phyloP scores from a whole-genome alignment of 139 green algal genomes.

The Closterium sp. region DNA sequence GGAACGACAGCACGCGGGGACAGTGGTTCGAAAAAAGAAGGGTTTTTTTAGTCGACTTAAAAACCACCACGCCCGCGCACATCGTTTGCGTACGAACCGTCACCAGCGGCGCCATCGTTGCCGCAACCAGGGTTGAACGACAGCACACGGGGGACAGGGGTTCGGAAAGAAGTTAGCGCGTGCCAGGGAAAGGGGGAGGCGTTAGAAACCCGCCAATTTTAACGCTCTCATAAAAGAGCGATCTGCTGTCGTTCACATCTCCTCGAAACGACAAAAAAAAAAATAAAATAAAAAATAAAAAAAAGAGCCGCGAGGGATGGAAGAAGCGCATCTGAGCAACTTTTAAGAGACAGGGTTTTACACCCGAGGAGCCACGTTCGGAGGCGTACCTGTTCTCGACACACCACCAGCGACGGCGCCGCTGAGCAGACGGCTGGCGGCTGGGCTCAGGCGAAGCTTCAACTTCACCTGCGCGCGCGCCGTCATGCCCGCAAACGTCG shows the following conservation, averaged over 20 bases:
- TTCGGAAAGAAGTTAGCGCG: neutral
- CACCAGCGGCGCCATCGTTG: constrained; percentile 42
- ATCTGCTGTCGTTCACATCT: too few relatives aligned
- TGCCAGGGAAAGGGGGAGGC: too few relatives aligned
- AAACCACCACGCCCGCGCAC: constrained; percentile 16
- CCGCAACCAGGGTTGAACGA: neutral
- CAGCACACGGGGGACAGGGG: neutral
- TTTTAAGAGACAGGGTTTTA: too few relatives aligned
- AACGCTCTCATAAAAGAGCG: too few relatives aligned
- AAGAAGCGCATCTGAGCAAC: too few relatives aligned
- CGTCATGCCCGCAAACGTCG: neutral
- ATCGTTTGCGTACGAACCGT: constrained; percentile 41
- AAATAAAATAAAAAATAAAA: too few relatives aligned
- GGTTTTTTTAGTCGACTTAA: too few relatives aligned
- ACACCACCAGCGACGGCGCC: constrained; percentile 32
- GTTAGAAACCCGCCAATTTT: too few relatives aligned
- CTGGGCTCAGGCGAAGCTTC: neutral
- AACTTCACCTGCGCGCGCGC: neutral
- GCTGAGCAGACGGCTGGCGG: constrained; percentile 38
- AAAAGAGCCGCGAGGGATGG: too few relatives aligned
- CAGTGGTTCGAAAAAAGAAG: neutral
- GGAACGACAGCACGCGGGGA: neutral
- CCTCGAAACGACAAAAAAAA: too few relatives aligned
- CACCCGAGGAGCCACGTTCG: too few relatives aligned
- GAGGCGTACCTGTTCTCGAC: constrained; percentile 15